phyloP scores from a whole-genome alignment of 2,329 filamentous ascomycete species.

The Furcasterigmium sp. region DNA sequence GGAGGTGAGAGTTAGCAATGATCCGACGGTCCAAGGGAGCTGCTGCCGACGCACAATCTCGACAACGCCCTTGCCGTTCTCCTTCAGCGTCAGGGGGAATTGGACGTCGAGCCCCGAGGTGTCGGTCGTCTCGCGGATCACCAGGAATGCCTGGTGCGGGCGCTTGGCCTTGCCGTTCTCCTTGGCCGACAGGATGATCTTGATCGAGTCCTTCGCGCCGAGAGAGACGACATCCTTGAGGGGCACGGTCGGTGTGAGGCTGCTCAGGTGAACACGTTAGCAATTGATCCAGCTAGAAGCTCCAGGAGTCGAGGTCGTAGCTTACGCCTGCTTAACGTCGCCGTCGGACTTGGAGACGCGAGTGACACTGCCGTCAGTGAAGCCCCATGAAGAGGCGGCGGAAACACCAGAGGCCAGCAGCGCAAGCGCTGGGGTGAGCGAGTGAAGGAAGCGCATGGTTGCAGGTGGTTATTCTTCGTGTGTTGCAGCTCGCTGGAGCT shows the following conservation, averaged over 20 bases:
- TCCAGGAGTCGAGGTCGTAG: conserved; percentile 6
- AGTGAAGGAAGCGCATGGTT: conserved; percentile 36
- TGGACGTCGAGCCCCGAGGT: conserved; percentile 75
- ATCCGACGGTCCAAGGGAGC: conserved; percentile 4
- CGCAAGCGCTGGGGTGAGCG: conserved; percentile 32
- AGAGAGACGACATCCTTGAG: conserved; percentile 62
- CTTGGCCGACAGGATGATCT: conserved; percentile 74
- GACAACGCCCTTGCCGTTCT: conserved; percentile 78
- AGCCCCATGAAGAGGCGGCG: conserved; percentile 62
- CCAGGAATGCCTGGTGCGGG: conserved; percentile 90
- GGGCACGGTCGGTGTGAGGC: conserved; percentile 53
- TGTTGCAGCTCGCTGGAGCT: conserved; percentile 12
- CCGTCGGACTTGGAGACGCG: conserved; percentile 62
- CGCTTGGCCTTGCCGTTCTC: conserved; percentile 74
- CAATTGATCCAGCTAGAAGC: conserved; percentile 8
- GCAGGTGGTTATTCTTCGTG: conserved; percentile 7
- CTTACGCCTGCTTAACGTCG: conserved; percentile 62
- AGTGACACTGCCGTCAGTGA: conserved; percentile 66
- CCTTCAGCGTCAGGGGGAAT: conserved; percentile 78
- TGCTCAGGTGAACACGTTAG: conserved; percentile 25
- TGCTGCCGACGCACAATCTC: conserved; percentile 63
- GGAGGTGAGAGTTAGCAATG: conserved; percentile 7
- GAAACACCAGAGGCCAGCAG: conserved; percentile 45
- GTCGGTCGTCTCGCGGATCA: conserved; percentile 63
- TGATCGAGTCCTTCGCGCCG: conserved; percentile 66